Percentiles rank a stretch among this genome's conserved stretches.
Conservation (phyloP, 1,284 basidiomycete genomes). For the Ustilago crameri region DNA sequence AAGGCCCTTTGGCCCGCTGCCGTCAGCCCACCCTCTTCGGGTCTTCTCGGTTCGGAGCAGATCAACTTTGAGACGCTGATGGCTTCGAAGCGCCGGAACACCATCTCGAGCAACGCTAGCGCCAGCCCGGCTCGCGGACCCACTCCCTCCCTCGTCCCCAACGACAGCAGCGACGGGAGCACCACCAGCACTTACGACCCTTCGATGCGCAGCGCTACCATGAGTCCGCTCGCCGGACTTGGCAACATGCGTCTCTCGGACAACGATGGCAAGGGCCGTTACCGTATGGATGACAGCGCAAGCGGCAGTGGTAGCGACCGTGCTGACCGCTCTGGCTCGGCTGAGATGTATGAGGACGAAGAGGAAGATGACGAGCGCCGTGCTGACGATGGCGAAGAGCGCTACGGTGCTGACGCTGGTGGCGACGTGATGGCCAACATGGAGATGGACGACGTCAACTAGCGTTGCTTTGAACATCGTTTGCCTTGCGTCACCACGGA, state of each 20-base stretch:
- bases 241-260: slow-evolving; percentile 45
- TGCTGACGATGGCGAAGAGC: slow-evolving; percentile 59
- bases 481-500: too few relatives aligned
- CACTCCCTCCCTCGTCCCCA: slow-evolving; percentile 38
- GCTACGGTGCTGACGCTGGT: slow-evolving; percentile 62
- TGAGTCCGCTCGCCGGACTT: slow-evolving; percentile 49
- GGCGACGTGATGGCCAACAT: slow-evolving; percentile 66
- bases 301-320: slow-evolving; percentile 39
- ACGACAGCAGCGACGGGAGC: slow-evolving; percentile 53
- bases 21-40: slow-evolving; percentile 70
- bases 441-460: slow-evolving; percentile 66
- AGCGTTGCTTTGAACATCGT: neutral
- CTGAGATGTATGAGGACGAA: slow-evolving; percentile 63
- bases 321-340: slow-evolving; percentile 41
- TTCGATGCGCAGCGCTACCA: slow-evolving; percentile 40
- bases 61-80: slow-evolving; percentile 68
- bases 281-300: slow-evolving; percentile 44
- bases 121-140: slow-evolving; percentile 42
- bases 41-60: slow-evolving; percentile 69
- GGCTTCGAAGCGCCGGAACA: slow-evolving; percentile 57
- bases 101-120: slow-evolving; percentile 39
- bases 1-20: slow-evolving; percentile 77
- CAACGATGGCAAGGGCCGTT: slow-evolving; percentile 23
- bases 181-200: slow-evolving; percentile 45
- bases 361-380: slow-evolving; percentile 51